Evolutionary conservation across 2,329 filamentous ascomycete genomes (phyloP).

Genomic region (Nigrospora sphaerica): DNA sequence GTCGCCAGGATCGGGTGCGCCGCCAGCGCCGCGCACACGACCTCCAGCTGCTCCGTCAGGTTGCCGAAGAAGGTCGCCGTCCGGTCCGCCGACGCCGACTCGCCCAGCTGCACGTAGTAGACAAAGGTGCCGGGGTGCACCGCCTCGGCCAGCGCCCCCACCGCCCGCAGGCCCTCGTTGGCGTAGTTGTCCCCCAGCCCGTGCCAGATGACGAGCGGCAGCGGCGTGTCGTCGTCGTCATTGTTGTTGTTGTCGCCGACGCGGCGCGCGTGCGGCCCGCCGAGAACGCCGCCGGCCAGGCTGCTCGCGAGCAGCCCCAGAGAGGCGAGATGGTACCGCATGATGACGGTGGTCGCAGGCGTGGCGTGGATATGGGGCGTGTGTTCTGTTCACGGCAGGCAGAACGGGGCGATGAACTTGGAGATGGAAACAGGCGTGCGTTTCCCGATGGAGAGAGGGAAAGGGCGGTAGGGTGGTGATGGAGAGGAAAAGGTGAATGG

Average conservation of each 20-base stretch:
- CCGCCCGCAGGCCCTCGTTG: constrained; percentile 63
- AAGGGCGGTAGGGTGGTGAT: too few relatives aligned
- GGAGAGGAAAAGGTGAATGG: too few relatives aligned
- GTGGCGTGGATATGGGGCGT: too few relatives aligned
- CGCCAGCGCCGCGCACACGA: constrained; percentile 72
- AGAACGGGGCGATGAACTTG: too few relatives aligned
- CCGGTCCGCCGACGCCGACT: constrained; percentile 62
- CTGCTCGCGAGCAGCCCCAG: too few relatives aligned
- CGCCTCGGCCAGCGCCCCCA: constrained; percentile 64
- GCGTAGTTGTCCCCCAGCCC: constrained; percentile 70
- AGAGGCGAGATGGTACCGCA: too few relatives aligned
- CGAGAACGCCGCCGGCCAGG: too few relatives aligned
- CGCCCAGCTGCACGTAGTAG: constrained; percentile 68
- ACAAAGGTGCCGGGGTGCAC: constrained; percentile 78
- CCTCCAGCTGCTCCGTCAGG: constrained; percentile 67
- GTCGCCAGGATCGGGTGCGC: constrained; percentile 72
- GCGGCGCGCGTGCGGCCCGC: neutral
- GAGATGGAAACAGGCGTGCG: too few relatives aligned
- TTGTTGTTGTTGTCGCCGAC: neutral
- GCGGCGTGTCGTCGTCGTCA: constrained; percentile 47
- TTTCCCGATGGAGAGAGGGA: too few relatives aligned
- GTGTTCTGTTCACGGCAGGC: too few relatives aligned
- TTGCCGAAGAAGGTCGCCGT: constrained; percentile 88
- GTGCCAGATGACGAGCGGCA: constrained; percentile 94
- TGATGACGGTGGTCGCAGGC: too few relatives aligned